These are phyloP conservation scores for Dipteronia sinensis DNA, from an alignment of 345 rosid species.

Conservation along the genomic window DNA sequence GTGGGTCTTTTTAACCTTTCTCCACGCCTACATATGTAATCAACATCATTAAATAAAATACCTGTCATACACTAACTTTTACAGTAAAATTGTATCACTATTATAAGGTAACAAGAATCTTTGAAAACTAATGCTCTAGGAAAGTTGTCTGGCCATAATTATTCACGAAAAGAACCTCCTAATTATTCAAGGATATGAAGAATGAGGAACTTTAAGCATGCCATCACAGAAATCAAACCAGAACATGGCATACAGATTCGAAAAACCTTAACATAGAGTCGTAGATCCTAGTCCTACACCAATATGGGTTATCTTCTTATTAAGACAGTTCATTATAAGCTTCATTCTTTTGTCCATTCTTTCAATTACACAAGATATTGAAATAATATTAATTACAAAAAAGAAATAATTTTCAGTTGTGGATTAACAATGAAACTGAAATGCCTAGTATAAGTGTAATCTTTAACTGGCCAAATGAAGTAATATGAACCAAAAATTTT, in stretches of 20 bases:
- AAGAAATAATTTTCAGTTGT: too few relatives aligned
- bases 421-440: too few relatives aligned
- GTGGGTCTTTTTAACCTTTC: constrained; percentile 80
- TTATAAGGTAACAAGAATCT: not conserved
- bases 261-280: not conserved
- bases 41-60: constrained; percentile 6
- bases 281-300: not conserved
- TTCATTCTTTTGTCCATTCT: not conserved
- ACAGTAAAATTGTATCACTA: not conserved
- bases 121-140: not conserved
- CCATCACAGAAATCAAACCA: not conserved
- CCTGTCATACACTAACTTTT: not conserved
- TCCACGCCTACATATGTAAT: constrained; percentile 61
- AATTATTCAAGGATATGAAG: not conserved
- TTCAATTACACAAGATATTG: not conserved
- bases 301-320: not conserved
- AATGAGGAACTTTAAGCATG: not conserved
- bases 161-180: not conserved
- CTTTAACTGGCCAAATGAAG: too few relatives aligned
- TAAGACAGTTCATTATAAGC: not conserved
- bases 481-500: too few relatives aligned
- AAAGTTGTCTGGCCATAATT: not conserved
- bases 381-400: too few relatives aligned
- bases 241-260: too few relatives aligned
- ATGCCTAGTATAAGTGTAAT: too few relatives aligned